phyloP scores from a whole-genome alignment of 2,329 filamentous ascomycete genomes.

The Aspergillus alliaceus region DNA sequence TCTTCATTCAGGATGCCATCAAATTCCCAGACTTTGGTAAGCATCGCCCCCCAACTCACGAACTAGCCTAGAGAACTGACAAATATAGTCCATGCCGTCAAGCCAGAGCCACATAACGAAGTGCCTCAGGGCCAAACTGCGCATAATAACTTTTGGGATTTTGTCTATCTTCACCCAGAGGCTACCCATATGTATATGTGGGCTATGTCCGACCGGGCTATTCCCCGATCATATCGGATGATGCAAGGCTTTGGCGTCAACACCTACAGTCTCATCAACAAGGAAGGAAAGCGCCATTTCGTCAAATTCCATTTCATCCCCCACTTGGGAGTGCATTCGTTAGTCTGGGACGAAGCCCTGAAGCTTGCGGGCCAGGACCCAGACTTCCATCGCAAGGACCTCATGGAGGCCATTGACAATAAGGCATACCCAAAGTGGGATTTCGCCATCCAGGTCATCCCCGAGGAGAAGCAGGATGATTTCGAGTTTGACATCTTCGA shows the following conservation, averaged over 20 bases:
- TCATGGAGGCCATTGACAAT: constrained; percentile 71
- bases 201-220: constrained; percentile 38
- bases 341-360: constrained; percentile 65
- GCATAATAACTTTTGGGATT: constrained; percentile 55
- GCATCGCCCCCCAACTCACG: neutral
- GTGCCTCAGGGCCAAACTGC: constrained; percentile 52
- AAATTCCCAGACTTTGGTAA: constrained; percentile 39
- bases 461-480: constrained; percentile 68
- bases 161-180: constrained; percentile 34
- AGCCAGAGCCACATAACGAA: constrained; percentile 42
- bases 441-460: constrained; percentile 76
- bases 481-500: constrained; percentile 87
- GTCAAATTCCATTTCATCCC: constrained; percentile 39
- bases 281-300: constrained; percentile 33
- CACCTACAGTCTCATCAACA: constrained; percentile 34
- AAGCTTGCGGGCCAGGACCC: constrained; percentile 75
- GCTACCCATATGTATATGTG: constrained; percentile 33
- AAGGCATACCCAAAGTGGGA: constrained; percentile 75
- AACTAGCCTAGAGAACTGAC: neutral
- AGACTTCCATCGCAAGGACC: constrained; percentile 78
- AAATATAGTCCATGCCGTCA: constrained; percentile 37
- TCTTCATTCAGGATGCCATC: constrained; percentile 44
- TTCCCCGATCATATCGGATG: constrained; percentile 37
- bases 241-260: constrained; percentile 41
- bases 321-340: constrained; percentile 34